Evolutionary conservation across 2,329 filamentous ascomycete genomes (phyloP).

Genomic region (Beauveria caledonica): DNA sequence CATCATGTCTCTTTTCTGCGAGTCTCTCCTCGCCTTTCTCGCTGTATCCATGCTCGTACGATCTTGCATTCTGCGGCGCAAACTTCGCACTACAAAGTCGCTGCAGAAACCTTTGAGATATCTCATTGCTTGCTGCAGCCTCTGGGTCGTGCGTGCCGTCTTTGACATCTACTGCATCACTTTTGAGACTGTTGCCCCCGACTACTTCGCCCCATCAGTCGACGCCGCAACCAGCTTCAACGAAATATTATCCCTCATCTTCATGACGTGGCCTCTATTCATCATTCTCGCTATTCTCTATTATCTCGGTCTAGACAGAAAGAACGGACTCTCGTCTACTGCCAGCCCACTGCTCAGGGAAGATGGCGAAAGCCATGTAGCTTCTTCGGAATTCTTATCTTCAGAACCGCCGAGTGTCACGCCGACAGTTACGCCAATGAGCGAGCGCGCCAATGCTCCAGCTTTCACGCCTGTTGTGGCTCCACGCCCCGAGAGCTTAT

Average conservation of each 20-base stretch:
- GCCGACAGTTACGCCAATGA: slow-evolving; percentile 7
- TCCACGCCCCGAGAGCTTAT: neutral
- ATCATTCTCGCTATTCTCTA: slow-evolving; percentile 19
- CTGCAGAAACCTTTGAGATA: slow-evolving; percentile 13
- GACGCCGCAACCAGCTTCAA: slow-evolving; percentile 9
- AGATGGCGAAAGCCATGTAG: slow-evolving; percentile 3
- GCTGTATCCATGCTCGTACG: slow-evolving; percentile 7
- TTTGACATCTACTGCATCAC: slow-evolving; percentile 20
- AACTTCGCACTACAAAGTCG: neutral
- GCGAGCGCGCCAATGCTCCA: neutral
- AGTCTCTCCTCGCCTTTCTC: neutral
- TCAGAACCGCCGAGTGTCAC: neutral
- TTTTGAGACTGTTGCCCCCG: slow-evolving; percentile 5
- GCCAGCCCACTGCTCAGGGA: slow-evolving; percentile 14
- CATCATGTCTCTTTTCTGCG: neutral
- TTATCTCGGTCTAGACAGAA: slow-evolving; percentile 19
- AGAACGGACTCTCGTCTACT: slow-evolving; percentile 21
- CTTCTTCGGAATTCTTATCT: neutral
- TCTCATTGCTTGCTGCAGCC: slow-evolving; percentile 16
- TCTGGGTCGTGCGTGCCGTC: slow-evolving; percentile 20
- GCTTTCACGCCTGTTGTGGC: neutral
- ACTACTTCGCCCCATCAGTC: neutral
- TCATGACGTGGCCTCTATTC: slow-evolving; percentile 19
- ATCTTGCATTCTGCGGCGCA: slow-evolving; percentile 4
- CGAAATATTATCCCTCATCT: slow-evolving; percentile 6